Base-by-base conservation (phyloP, 768 basidiomycete genomes). In the Trametes villosa region DNA sequence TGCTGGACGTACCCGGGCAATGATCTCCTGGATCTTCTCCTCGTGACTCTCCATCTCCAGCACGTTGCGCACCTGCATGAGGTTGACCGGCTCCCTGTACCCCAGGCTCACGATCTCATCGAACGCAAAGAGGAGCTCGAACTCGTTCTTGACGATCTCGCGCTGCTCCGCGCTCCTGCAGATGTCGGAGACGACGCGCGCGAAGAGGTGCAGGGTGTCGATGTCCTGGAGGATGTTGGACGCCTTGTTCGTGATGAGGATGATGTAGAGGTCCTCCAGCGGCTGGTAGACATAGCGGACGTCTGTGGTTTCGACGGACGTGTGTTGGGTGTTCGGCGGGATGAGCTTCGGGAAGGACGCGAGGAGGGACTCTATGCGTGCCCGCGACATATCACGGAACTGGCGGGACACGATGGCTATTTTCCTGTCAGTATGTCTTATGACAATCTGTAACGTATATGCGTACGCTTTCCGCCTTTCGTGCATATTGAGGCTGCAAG, bases 181-280 rank as follows among this genome's bases (percentile, higher is more conserved):
- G 75, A 96, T 76, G 74, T 96, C 94, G 2, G 94, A 94, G 15
- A 97, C 94, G 47, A 97, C 89, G 33, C 96, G 88, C 1, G 96
- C 89, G 68, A 97, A 90, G 36, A 99, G 89, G 67, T 96, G 93
- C 0, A 99, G 82, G 0, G 96, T 99, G 59, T 97, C 92, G 65
- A 98, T 96, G 74, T 98, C 97, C 78, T 97, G 97, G 38, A 99
- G 79, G 69, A 98, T 98, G 71, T 99, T 99, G n/a, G 92, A 94
- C 9, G 94, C 92, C 75, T 97, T 98, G 79, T 98, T 98, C 55
- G 96, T 98, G 76, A 98, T 96, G 65, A 98, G 83, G 66, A 98
- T 83, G 61, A 98, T 96, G 76, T 98, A 98, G 26, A 98, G 86
- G 73, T 98, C 94, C 74, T 97, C 95, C 46, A 98, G 84, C 0